Evolutionary conservation across 1,139 yeast genomes (phyloP), one percentile per base, ranked within the genome.

Genomic region (Magnusiomyces magnusii): DNA sequence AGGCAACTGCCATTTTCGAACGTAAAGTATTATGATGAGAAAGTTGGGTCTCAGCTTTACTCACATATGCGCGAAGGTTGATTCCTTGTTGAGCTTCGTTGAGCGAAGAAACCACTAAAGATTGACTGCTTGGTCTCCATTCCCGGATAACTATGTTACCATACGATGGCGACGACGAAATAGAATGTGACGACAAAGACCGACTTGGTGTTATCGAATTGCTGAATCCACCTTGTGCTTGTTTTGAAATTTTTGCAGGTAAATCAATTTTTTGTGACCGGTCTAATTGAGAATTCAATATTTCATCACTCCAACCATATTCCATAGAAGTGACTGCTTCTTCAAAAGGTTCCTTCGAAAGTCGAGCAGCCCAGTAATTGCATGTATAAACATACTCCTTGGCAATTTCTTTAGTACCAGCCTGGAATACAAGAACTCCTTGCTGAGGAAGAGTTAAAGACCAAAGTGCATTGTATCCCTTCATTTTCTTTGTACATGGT

Each of bases 321-420:
- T 89, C 95, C 63, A 84, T 81, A 51, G 88, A 86, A 2, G 90
- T 82, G 21, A 87, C 81, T 59, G 87, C 71, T 58, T 79, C 83
- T 41, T 76, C 75, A 34, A 78, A 72, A 1, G 96, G 96, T 47
- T 87, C 84, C 23, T 91, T 86, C 3, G 95, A 86, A 47, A 87
- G 80, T 66, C 92, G 80, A 1, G 92, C 87, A 2, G 95, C 88
- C 96, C 96, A 89, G 71, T 87, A 89, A 71, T 89, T 89, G 73
- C 93, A 85, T 2, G 93, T 83, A 66, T 85, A 81, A 34, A 87
- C 82, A 71, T 83, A 88, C 67, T 83, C 87, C 56, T 76, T 74
- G 0, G 95, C 92, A 62, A 83, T 80, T 64, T 84, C 88, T 39
- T 76, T 73, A 21, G 88, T 83, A 19, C 88, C 87, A 0, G 93